phyloP scores from a whole-genome alignment of 2,329 filamentous ascomycete genomes.

The Mycosphaerella arachidis region DNA sequence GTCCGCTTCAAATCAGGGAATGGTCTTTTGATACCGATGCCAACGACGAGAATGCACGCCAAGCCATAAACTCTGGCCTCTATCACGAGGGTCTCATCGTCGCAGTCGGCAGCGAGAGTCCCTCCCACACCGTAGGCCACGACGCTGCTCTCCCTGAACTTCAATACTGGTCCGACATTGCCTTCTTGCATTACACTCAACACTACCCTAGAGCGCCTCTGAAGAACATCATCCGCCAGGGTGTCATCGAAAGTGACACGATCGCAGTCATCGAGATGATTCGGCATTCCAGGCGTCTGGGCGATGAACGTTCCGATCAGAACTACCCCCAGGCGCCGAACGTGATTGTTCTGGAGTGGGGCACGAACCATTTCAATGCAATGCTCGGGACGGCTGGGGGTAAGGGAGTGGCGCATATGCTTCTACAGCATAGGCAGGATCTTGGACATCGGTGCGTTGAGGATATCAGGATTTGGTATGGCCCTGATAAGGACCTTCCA shows the following conservation, averaged over 20 bases:
- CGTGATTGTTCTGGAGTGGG: background rate
- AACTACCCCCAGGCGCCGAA: background rate
- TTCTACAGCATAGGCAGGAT: background rate
- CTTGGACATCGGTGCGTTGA: background rate
- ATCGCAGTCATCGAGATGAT: background rate
- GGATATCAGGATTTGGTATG: background rate
- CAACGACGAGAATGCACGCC: background rate
- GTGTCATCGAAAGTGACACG: background rate
- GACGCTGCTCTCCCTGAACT: background rate
- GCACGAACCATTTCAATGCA: background rate
- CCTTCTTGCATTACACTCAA: background rate
- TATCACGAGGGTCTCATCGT: background rate
- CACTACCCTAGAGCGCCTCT: background rate
- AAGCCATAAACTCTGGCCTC: background rate
- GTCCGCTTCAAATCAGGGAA: background rate
- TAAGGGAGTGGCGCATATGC: background rate
- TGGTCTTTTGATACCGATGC: background rate
- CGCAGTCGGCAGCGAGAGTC: background rate
- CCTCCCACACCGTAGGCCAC: background rate
- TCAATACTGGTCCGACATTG: background rate
- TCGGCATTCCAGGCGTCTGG: background rate
- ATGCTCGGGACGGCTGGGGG: background rate
- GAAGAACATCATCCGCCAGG: background rate
- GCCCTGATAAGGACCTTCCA: background rate
- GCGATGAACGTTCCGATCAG: background rate